Percentiles rank a stretch among this genome's conserved stretches.
Evolutionary conservation across 2,329 filamentous ascomycete species (phyloP).

Genomic region (Pseudocercospora musae): DNA sequence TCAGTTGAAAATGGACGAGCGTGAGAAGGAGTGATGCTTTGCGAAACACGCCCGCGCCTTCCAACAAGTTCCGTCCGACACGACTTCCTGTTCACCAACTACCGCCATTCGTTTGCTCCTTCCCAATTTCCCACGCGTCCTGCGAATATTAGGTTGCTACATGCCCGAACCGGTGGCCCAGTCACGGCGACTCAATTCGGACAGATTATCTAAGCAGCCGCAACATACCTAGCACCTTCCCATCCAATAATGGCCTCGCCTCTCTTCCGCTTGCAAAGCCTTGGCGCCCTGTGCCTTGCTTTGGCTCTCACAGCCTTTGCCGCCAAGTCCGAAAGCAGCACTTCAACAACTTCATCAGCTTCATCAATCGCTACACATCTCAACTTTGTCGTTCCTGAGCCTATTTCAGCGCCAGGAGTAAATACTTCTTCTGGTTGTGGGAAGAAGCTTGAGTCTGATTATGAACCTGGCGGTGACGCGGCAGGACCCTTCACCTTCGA

Average conservation of each 20-base stretch:
- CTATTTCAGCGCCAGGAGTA: background rate
- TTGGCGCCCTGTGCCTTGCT: background rate
- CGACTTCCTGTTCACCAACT: background rate
- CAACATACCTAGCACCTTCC: background rate
- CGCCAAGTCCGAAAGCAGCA: background rate
- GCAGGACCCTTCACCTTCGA: background rate
- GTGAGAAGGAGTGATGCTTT: too few species aligned
- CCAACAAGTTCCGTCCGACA: background rate
- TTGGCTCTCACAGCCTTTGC: background rate
- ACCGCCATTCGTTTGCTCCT: background rate
- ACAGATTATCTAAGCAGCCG: background rate
- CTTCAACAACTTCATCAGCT: background rate
- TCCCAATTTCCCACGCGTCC: background rate
- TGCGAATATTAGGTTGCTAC: background rate
- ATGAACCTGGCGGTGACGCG: background rate
- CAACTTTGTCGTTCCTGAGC: background rate
- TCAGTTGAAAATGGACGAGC: background rate
- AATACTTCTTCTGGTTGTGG: constrained; percentile 10
- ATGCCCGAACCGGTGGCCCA: background rate
- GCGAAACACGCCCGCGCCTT: background rate
- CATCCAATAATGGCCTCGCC: background rate
- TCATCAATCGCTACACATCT: background rate
- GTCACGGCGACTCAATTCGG: too few species aligned
- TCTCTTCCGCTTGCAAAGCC: background rate
- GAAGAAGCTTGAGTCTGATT: constrained; percentile 3